Base-by-base conservation (phyloP, 345 rosid genomes). In the Hibiscus trionum region DNA sequence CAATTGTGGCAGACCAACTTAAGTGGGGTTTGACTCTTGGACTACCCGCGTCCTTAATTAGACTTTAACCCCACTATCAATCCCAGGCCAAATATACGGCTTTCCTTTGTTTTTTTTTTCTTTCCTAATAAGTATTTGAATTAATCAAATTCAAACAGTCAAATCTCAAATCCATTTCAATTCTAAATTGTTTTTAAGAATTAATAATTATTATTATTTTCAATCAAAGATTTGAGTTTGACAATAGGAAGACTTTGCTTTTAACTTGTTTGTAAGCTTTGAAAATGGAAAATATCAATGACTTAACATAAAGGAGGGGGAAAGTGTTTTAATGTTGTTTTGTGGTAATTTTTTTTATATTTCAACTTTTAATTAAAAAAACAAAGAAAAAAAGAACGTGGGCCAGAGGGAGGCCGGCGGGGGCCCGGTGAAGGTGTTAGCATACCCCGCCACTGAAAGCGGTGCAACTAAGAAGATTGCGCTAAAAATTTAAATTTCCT, bases 361-460 rank as follows among this genome's bases (percentile, higher is more conserved):
- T 9, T 11, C 26, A 11, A 63, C 17, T 33, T 33, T 33, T 4
- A 33, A 33, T 33, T 33, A 4, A 33, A 33, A 33, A 33, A 33
- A 4, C 4, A 31, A 31, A 31, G 5, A 31, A 31, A 4, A 4
- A 31, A 31, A 31, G 0, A 33, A 33, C 6, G 37, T 33, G 37
- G 37, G 37, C 37, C 37, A 33, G 24, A 44, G 2, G 4, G 7
- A 15, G 11, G 11, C 55, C 56, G 2, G 10, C 24, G 1, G 5
- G 69, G 19, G 77, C 82, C 70, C 67, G 80, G 80, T 65, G 72
- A 83, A 83, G 73, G 84, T 35, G 57, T 4, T 9, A 42, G 2
- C 84, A 83, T 29, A 21, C 80, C 84, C 85, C 89, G 87, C 84
- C 82, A 86, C 75, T 27, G 74, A 75, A 77, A 78, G 49, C 61